Base-by-base conservation (phyloP, 2,329 filamentous ascomycete species). In the Penicillium sp. region DNA sequence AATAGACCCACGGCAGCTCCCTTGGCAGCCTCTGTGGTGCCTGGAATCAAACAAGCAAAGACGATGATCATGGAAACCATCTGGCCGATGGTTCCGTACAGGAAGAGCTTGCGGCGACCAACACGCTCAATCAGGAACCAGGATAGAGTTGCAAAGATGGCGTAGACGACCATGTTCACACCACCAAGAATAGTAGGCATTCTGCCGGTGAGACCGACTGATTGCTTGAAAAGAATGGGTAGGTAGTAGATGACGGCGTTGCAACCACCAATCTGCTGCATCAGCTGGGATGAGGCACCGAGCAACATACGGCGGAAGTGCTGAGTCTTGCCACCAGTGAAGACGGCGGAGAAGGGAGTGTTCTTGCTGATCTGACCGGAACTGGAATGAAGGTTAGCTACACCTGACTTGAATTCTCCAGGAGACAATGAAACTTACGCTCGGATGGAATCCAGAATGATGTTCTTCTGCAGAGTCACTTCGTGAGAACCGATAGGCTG, bases 381-480 rank as follows among this genome's bases (percentile, higher is more conserved):
- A 21, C 46, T 31, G 23, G 26, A 48, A 14, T 8, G 14, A 14
- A 13, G 3, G 26, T 31, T 48, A 31, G 26, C 31, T 31, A 3
- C 5, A 35, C n/a, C 6, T 14, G 19, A 21, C 10, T 39, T 13
- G 2, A 3, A 42, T 8, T 14, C 14, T 13, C 19, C 11, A 14
- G 16, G 3, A 14, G 27, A 29, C 11, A 13, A 27, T 29, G 14
- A 14, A 47, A 47, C 44, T 26, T 47, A 26, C 25, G 83, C 83
- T 43, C 80, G 78, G 60, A 89, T 85, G 1, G 83, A 86, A 65
- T 92, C 88, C 19, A 85, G 74, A n/a, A 89, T 86, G 1, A 89
- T 85, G 52, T 87, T 83, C 64, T 83, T 81, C 72, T 90, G 84
- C 63, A 27, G 71, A 69, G 13, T 23, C 1, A 42, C 39, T 23